Conservation (phyloP, 306 rosid species). For the Citrullus amarus region DNA sequence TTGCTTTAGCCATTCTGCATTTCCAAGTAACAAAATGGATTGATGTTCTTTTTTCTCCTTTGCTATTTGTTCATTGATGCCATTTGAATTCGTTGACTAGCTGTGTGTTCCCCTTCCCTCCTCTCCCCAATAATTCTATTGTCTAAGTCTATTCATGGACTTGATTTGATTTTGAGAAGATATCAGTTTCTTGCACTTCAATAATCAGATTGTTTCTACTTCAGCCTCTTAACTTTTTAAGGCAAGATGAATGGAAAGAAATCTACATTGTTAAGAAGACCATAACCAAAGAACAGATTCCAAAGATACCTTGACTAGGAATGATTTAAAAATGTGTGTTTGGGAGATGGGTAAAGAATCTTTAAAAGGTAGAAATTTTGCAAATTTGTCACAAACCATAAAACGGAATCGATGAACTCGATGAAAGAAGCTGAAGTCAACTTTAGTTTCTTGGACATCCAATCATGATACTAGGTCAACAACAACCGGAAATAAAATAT, state of each 20-base stretch:
- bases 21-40: background rate
- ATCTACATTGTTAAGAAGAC: too few species aligned
- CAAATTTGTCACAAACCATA: background rate
- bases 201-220: background rate
- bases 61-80: background rate
- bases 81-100: background rate
- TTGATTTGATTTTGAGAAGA: background rate
- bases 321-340: background rate
- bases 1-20: background rate
- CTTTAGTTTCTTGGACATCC: background rate
- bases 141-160: background rate
- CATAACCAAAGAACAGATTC: background rate
- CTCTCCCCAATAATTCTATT: background rate
- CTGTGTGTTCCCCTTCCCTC: background rate
- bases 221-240: background rate
- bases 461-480: background rate
- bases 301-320: background rate
- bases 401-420: background rate
- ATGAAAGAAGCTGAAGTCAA: background rate
- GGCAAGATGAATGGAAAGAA: too few species aligned
- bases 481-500: background rate
- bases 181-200: background rate
- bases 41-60: background rate
- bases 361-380: background rate
- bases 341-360: background rate